These are phyloP conservation scores for Lipomyces spencermartinsiae DNA, from an alignment of 805 yeast genomes.

Conservation along the genomic window DNA sequence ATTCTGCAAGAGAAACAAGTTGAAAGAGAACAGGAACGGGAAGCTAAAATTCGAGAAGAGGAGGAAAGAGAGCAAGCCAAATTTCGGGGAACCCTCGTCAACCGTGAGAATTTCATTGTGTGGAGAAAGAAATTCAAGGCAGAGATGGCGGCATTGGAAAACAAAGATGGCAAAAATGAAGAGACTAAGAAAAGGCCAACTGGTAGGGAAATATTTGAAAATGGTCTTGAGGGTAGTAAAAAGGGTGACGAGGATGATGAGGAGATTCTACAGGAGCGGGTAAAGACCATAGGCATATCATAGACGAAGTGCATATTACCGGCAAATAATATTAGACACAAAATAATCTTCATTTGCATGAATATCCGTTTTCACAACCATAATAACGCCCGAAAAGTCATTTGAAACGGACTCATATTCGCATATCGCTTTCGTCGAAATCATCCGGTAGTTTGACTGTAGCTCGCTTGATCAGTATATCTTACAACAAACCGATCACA, in stretches of 20 bases:
- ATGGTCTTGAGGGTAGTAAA: conserved; percentile 78
- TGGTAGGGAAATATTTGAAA: conserved; percentile 88
- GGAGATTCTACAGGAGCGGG: conserved; percentile 9
- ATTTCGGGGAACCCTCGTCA: conserved; percentile 89
- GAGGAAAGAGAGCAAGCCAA: conserved; percentile 88
- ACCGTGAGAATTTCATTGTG: conserved; percentile 68
- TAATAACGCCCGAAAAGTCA: neutral
- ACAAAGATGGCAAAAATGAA: conserved; percentile 44
- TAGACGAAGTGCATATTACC: neutral
- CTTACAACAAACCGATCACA: neutral
- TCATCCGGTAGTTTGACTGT: conserved; percentile 15
- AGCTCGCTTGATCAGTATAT: neutral
- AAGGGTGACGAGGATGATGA: conserved; percentile 59
- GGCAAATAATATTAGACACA: neutral
- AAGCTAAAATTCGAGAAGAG: conserved; percentile 61
- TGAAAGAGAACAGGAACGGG: conserved; percentile 61
- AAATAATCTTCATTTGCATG: neutral
- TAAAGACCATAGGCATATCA: conserved; percentile 10
- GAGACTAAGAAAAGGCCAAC: conserved; percentile 65
- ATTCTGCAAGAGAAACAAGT: conserved; percentile 65
- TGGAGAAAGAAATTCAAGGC: conserved; percentile 79
- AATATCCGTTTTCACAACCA: neutral
- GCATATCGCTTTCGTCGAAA: conserved; percentile 25
- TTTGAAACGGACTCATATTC: neutral
- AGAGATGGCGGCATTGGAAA: conserved; percentile 67